phyloP scores from a whole-genome alignment of 164 flowering plant genomes.

The Hamamelis virginiana region DNA sequence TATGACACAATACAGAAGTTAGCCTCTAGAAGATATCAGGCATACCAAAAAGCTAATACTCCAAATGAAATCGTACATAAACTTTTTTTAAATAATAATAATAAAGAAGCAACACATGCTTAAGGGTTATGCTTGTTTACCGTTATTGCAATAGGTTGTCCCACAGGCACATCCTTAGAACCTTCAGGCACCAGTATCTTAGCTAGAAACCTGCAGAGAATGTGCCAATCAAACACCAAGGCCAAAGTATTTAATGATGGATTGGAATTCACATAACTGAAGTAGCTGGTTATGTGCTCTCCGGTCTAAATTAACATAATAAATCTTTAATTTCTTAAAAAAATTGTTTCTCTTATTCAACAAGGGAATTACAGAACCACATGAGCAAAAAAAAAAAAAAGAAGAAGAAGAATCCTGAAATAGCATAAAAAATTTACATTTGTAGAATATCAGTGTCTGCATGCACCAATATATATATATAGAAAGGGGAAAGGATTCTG shows the following conservation, averaged over 20 bases:
- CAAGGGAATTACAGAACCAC: not conserved
- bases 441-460: not conserved
- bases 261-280: not conserved
- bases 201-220: constrained; percentile 53
- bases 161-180: constrained; percentile 65
- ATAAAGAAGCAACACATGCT: not conserved
- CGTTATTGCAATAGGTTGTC: constrained; percentile 65
- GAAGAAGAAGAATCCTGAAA: not conserved
- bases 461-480: not conserved
- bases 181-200: constrained; percentile 65
- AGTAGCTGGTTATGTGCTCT: not conserved
- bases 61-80: not conserved
- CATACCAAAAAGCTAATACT: no score
- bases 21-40: no score
- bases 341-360: not conserved
- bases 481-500: not conserved
- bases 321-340: not conserved
- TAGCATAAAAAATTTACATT: not conserved
- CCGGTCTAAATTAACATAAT: not conserved
- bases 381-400: not conserved
- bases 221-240: constrained; percentile 1
- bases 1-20: no score
- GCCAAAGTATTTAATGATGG: not conserved
- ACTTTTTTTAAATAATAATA: not conserved
- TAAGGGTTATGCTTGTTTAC: constrained; percentile 24